phyloP scores from a whole-genome alignment of 495 filamentous ascomycete genomes.

The Penicillium waksmanii region DNA sequence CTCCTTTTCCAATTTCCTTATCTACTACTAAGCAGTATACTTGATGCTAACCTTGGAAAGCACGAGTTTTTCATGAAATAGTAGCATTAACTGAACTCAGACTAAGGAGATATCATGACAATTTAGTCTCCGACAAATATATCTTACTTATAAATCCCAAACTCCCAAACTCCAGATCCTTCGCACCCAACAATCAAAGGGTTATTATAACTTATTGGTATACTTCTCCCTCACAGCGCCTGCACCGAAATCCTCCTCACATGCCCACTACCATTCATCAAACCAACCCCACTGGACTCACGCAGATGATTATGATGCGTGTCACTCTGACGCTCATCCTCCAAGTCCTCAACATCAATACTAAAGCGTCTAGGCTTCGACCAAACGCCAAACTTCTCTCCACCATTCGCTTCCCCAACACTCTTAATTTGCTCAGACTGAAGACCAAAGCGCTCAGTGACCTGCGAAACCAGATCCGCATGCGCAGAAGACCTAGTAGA shows the following conservation, averaged over 20 bases:
- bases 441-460: conserved; percentile 39
- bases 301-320: conserved; percentile 43
- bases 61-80: conserved; percentile 2
- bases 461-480: conserved; percentile 32
- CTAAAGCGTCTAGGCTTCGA: conserved; percentile 45
- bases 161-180: conserved; percentile 3
- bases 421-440: conserved; percentile 29
- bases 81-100: conserved; percentile 11
- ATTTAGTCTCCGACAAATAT: neutral
- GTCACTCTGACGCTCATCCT: conserved; percentile 27
- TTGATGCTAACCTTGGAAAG: no score
- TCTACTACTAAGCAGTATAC: no score
- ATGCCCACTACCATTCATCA: conserved; percentile 36
- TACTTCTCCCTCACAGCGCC: conserved; percentile 19
- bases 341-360: conserved; percentile 43
- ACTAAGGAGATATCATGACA: conserved; percentile 5
- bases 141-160: conserved; percentile 7
- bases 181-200: no score
- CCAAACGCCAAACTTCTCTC: conserved; percentile 42
- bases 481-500: conserved; percentile 27
- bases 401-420: conserved; percentile 29
- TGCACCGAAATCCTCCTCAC: conserved; percentile 33
- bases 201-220: no score
- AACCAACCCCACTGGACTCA: conserved; percentile 38
- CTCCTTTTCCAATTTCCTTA: neutral